Base-by-base conservation (phyloP, 257 asterid species). In the Fraxinus pennsylvanica region DNA sequence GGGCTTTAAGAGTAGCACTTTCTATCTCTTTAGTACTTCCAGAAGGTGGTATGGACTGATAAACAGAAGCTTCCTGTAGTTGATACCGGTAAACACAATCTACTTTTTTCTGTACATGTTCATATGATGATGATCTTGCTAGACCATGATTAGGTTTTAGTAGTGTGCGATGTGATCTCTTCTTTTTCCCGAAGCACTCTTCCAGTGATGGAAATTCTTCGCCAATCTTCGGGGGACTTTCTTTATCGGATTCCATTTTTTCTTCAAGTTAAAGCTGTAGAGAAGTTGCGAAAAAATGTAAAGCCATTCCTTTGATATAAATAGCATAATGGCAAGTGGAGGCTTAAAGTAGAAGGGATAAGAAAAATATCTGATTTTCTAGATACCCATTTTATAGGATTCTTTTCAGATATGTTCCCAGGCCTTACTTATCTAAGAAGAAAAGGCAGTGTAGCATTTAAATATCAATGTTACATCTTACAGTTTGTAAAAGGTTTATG, bases 61-160 rank as follows among this genome's bases (percentile, higher is more conserved):
- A 81, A 33, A 83, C 70, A 61, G 71, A 82, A 57, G 85, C 33
- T 43, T 79, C 30, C 12, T 76, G 85, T 0, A 68, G 38, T 33
- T 81, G 85, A 81, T 82, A 86, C 80, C 73, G 78, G 72, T 89
- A 84, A 13, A 81, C 85, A 45, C 89, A 86, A 15, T 79, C 88
- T 71, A 12, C 68, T 43, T 36, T 33, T 47, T 8, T 57, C 33
- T 36, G 50, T 69, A 29, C 15, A 41, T 17, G 47, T 43, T 0
- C 27, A 22, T 59, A 59, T 22, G 29, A 22, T n/a, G 29, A n/a
- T 6, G 68, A 22, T 5, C 29, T 61, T 21, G 9, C 68, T 8
- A 61, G 29, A 61, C 7, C 14, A 61, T 22, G 9, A 30, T 30
- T 59, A 68, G 72, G n/a, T 10, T 14, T 69, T 32, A 33, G 59